Percentiles rank a stretch among this genome's conserved stretches.
phyloP scores from a whole-genome alignment of 2,329 filamentous ascomycete genomes.

The Botrytis fabae region DNA sequence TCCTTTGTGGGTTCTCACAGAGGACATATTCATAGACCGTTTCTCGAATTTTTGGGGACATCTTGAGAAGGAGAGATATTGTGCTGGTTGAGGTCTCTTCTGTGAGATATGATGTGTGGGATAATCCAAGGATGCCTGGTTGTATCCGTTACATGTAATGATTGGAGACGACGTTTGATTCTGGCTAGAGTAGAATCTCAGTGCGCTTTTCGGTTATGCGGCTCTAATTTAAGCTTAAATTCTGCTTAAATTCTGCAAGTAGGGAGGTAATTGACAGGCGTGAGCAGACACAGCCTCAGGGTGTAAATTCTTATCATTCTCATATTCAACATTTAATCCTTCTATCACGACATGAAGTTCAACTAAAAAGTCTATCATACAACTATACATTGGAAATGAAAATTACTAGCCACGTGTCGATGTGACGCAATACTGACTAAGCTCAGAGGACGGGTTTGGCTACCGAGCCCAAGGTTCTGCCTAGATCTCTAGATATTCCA shows the following conservation, averaged over 20 bases:
- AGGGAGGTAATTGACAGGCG: background rate
- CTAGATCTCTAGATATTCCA: background rate
- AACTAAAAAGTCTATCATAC: background rate
- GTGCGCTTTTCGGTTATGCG: background rate
- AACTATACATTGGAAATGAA: background rate
- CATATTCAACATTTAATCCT: background rate
- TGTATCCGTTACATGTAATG: background rate
- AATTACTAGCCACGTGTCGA: background rate
- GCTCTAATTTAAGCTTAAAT: slow-evolving; percentile 11
- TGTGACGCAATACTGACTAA: background rate
- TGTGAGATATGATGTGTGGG: background rate
- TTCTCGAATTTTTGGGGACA: background rate
- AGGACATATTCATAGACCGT: background rate
- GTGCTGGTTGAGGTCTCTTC: background rate
- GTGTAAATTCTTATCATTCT: background rate
- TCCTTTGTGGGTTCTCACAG: background rate
- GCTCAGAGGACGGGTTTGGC: background rate
- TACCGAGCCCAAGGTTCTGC: background rate
- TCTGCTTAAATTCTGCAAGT: background rate
- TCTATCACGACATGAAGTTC: background rate
- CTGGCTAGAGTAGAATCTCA: background rate
- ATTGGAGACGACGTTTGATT: background rate
- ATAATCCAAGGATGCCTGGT: background rate
- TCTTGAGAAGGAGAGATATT: background rate
- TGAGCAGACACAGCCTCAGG: background rate